phyloP scores from a whole-genome alignment of 352 stramenopile genomes.

The Phytophthora rubi region DNA sequence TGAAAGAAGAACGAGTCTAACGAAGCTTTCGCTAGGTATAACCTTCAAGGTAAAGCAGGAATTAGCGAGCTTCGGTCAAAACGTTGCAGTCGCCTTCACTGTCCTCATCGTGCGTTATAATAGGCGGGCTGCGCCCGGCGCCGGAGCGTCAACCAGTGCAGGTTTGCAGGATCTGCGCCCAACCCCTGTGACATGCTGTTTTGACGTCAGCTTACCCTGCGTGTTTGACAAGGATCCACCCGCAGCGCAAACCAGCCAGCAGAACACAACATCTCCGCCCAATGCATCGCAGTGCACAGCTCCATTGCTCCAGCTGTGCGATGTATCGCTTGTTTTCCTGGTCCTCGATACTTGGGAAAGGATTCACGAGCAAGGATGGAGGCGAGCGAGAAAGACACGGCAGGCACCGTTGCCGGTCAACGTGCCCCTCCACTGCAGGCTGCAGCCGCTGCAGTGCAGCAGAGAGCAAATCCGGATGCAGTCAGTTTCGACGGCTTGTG shows the following conservation, averaged over 20 bases:
- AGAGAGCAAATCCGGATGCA: slow-evolving; percentile 9
- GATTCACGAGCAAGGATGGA: neutral
- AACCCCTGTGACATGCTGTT: slow-evolving; percentile 16
- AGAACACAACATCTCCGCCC: neutral
- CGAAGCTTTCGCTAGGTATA: too few species aligned
- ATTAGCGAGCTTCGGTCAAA: too few species aligned
- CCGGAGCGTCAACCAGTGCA: too few species aligned
- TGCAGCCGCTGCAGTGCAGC: neutral
- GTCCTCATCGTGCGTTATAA: too few species aligned
- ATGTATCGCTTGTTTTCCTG: neutral
- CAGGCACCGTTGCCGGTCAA: neutral
- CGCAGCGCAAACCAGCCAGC: neutral
- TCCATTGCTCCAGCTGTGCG: neutral
- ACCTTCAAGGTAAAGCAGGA: too few species aligned
- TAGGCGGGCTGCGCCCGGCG: neutral
- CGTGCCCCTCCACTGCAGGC: neutral
- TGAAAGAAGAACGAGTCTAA: too few species aligned
- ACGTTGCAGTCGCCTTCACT: too few species aligned
- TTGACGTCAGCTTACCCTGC: slow-evolving; percentile 9
- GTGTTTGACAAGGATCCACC: slow-evolving; percentile 11
- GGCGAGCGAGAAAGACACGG: neutral
- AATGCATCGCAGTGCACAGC: neutral
- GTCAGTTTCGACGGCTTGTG: slow-evolving; percentile 15
- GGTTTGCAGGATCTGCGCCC: slow-evolving; percentile 13
- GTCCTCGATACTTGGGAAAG: neutral